Conservation (phyloP, 305 asterid genomes). For the Euphrasia arctica region DNA sequence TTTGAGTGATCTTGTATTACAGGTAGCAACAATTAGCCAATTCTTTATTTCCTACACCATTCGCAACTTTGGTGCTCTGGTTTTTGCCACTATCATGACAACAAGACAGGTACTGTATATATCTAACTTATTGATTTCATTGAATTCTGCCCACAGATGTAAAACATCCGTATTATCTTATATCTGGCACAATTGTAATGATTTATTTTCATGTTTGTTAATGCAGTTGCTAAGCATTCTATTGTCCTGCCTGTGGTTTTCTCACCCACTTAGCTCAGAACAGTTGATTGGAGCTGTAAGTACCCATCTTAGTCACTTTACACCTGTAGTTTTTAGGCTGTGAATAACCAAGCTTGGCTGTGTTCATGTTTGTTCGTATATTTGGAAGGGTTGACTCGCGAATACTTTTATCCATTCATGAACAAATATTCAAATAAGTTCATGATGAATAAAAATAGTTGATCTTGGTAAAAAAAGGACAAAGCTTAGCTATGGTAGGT, state of each 20-base stretch:
- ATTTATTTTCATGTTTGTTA: constrained; percentile 19
- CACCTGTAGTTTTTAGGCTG: background rate
- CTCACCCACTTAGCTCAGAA: constrained; percentile 87
- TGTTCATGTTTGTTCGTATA: background rate
- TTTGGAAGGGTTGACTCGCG: background rate
- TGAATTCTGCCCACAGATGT: background rate
- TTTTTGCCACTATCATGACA: constrained; percentile 95
- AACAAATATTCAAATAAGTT: background rate
- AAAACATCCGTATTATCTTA: background rate
- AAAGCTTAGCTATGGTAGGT: background rate
- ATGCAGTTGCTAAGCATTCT: constrained; percentile 86
- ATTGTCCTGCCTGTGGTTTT: constrained; percentile 87
- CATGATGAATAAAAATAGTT: background rate
- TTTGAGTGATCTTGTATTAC: constrained; percentile 24
- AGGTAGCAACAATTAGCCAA: constrained; percentile 96
- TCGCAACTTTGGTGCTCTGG: constrained; percentile 94
- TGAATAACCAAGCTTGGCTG: background rate
- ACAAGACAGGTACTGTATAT: constrained; percentile 86
- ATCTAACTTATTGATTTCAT: constrained; percentile 4
- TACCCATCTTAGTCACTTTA: constrained; percentile 23
- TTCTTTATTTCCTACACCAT: constrained; percentile 95
- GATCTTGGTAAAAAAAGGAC: background rate
- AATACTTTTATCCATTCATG: background rate
- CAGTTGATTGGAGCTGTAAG: constrained; percentile 92
- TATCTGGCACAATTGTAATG: background rate